A percentile compares a stretch with the other conserved stretches of the same genome.
These are phyloP conservation scores for Ambrosia hybrid DNA, from an alignment of 140 eudicot species.

Conservation along the genomic window DNA sequence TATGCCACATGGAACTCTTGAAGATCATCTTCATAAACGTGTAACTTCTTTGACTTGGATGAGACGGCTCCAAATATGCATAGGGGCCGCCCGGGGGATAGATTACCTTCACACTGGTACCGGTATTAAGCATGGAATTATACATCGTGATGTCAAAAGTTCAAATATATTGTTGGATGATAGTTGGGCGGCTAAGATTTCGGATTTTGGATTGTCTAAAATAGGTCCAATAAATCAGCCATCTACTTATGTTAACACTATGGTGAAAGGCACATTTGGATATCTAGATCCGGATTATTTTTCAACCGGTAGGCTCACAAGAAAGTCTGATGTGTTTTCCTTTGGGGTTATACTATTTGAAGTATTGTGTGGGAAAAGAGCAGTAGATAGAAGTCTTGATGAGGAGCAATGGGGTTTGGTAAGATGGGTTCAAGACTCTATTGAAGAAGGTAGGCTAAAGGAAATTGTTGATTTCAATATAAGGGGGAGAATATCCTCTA, in stretches of 20 bases:
- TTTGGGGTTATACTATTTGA: conserved; percentile 37
- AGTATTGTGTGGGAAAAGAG: conserved; percentile 29
- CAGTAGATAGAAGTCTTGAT: conserved; percentile 21
- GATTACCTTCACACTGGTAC: not conserved
- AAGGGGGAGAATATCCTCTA: not conserved
- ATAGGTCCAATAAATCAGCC: conserved; percentile 17
- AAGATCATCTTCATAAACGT: too few species aligned
- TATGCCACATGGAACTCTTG: too few species aligned
- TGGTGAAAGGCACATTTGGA: conserved; percentile 35
- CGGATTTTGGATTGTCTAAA: conserved; percentile 13
- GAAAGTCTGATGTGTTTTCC: conserved; percentile 32
- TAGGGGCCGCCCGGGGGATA: not conserved
- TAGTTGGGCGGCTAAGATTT: conserved; percentile 7
- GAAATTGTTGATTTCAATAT: conserved; percentile 20
- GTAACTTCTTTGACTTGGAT: too few species aligned
- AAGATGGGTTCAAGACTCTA: conserved; percentile 29
- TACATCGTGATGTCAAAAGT: not conserved
- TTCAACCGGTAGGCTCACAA: conserved; percentile 23
- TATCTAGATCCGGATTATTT: conserved; percentile 36
- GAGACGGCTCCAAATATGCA: not conserved
- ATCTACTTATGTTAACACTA: conserved; percentile 19
- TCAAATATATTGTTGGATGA: conserved; percentile 29
- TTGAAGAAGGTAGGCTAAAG: conserved; percentile 11
- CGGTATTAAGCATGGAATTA: not conserved
- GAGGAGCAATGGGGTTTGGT: conserved; percentile 33